A percentile compares a stretch with the other conserved stretches of the same genome.
Evolutionary conservation across 2,329 filamentous ascomycete genomes (phyloP).

Genomic region (Beauveria scarabaeidicola): DNA sequence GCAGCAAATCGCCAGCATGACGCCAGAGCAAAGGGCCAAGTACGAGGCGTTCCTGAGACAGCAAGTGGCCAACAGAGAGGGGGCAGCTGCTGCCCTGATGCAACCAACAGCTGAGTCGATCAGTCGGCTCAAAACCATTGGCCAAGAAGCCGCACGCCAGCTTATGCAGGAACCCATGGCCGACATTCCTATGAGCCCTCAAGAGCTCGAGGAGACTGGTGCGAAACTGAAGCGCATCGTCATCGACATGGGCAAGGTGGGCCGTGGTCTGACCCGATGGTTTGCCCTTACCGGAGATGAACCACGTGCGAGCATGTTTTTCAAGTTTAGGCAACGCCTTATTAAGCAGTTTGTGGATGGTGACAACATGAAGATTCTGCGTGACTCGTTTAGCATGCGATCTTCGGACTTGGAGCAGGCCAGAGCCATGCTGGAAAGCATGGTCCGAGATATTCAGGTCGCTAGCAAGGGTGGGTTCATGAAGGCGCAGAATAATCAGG

Average conservation of each 20-base stretch:
- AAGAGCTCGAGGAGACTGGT: constrained; percentile 36
- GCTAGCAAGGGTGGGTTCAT: constrained; percentile 21
- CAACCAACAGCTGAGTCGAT: constrained; percentile 18
- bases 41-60: constrained; percentile 31
- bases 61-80: constrained; percentile 20
- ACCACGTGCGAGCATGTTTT: constrained; percentile 40
- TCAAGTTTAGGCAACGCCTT: constrained; percentile 45
- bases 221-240: constrained; percentile 34
- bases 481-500: constrained; percentile 18
- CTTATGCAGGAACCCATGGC: constrained; percentile 31
- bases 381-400: constrained; percentile 43
- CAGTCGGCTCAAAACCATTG: constrained; percentile 26
- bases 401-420: constrained; percentile 42
- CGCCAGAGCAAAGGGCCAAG: constrained; percentile 36
- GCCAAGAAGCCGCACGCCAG: constrained; percentile 32
- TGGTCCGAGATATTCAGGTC: constrained; percentile 38
- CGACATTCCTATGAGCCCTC: constrained; percentile 38
- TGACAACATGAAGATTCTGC: constrained; percentile 36
- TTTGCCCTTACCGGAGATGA: constrained; percentile 42
- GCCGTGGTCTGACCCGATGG: constrained; percentile 38
- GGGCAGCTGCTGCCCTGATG: background rate
- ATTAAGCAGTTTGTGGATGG: constrained; percentile 45
- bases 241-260: constrained; percentile 35
- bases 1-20: constrained; percentile 31
- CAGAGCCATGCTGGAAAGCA: constrained; percentile 39